Evolutionary conservation across 805 yeast species (phyloP).

Genomic region (Lachancea meyersii): DNA sequence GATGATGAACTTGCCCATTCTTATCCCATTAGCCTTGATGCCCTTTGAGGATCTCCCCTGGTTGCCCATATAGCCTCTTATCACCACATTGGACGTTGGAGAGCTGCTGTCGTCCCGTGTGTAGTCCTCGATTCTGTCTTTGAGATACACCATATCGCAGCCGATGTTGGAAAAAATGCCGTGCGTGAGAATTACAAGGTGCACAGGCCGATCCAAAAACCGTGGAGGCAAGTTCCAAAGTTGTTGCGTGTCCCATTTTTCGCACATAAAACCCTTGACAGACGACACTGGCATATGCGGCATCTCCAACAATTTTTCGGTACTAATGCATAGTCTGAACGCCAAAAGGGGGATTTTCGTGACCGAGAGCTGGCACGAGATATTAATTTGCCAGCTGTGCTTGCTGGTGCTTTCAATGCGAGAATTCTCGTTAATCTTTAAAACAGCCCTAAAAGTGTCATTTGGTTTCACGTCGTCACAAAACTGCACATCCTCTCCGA

Average conservation of each 20-base stretch:
- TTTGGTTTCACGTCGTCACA: conserved; percentile 63
- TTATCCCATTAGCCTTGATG: conserved; percentile 70
- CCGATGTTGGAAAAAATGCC: conserved; percentile 88
- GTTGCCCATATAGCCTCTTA: conserved; percentile 79
- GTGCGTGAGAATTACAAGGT: conserved; percentile 81
- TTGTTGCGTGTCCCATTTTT: conserved; percentile 50
- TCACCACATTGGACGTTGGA: conserved; percentile 50
- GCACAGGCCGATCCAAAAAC: conserved; percentile 51
- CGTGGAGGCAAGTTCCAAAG: conserved; percentile 71
- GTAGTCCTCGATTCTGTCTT: conserved; percentile 63
- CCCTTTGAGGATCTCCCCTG: conserved; percentile 88
- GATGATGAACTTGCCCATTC: conserved; percentile 66
- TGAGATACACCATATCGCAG: conserved; percentile 83
- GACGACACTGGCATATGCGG: conserved; percentile 5
- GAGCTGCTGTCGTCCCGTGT: conserved; percentile 15
- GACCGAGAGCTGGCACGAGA: conserved; percentile 73
- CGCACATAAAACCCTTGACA: conserved; percentile 22
- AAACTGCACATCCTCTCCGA: conserved; percentile 39
- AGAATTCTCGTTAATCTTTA: conserved; percentile 43
- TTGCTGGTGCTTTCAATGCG: conserved; percentile 22
- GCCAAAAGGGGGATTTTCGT: conserved; percentile 60
- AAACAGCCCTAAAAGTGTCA: conserved; percentile 53
- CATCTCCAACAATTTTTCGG: conserved; percentile 28
- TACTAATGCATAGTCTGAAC: conserved; percentile 56
- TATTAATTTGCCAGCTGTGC: conserved; percentile 75